A percentile compares a stretch with the other conserved stretches of the same genome.
These are phyloP conservation scores for Paraconiothyrium brasiliense DNA, from an alignment of 2,329 filamentous ascomycete genomes.

Conservation along the genomic window DNA sequence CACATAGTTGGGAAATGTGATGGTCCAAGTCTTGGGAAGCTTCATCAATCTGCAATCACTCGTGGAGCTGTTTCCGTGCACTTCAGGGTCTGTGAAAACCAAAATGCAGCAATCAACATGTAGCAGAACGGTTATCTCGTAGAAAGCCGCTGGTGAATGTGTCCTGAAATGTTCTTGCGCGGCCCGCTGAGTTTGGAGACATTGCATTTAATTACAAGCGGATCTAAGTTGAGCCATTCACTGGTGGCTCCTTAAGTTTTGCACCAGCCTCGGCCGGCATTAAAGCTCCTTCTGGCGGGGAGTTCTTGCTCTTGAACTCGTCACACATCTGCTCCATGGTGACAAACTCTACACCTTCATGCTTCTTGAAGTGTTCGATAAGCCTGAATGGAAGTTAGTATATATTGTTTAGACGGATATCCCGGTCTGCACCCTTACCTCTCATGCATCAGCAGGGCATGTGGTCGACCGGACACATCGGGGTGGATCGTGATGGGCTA, in stretches of 20 bases:
- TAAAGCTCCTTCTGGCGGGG: constrained; percentile 65
- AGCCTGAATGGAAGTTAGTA: constrained; percentile 50
- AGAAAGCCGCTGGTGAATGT: no score
- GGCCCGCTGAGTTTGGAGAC: no score
- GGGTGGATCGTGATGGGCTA: constrained; percentile 77
- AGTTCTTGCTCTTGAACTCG: constrained; percentile 75
- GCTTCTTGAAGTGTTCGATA: constrained; percentile 74
- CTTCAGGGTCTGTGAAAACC: no score
- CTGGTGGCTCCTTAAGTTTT: constrained; percentile 57
- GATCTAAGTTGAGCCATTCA: constrained; percentile 13
- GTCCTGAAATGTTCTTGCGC: no score
- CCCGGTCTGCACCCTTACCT: constrained; percentile 54
- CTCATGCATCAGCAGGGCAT: constrained; percentile 78
- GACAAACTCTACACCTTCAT: constrained; percentile 71
- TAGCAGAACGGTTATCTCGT: no score
- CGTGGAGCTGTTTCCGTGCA: no score
- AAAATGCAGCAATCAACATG: no score
- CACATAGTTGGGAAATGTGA: no score
- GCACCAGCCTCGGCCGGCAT: constrained; percentile 66
- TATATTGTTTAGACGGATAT: neutral
- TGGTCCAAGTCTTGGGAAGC: no score
- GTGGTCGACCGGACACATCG: constrained; percentile 70
- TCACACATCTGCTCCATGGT: constrained; percentile 77
- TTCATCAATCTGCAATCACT: no score
- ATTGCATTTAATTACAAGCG: no score